These are phyloP conservation scores for Chrysochromulina tobinii DNA, from an alignment of 78 protist species.

Conservation along the genomic window DNA sequence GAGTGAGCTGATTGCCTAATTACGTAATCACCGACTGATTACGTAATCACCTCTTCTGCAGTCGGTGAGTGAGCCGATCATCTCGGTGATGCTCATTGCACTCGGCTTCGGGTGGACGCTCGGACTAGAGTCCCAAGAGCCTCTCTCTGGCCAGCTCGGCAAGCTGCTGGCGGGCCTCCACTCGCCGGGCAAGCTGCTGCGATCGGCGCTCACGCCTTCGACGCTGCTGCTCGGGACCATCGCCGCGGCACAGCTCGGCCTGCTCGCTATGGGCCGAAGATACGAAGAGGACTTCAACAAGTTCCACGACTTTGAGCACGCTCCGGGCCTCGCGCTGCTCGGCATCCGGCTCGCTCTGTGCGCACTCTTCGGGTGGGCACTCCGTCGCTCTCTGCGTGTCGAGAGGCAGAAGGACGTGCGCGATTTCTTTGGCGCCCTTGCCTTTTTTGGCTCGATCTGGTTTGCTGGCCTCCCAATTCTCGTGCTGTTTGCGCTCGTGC, in stretches of 20 bases:
- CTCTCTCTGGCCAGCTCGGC: not conserved
- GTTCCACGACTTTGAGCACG: conserved; percentile 26
- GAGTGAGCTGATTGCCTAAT: not conserved
- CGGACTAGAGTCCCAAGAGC: not conserved
- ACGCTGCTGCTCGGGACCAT: not conserved
- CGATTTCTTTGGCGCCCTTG: not conserved
- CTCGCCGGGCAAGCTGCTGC: not conserved
- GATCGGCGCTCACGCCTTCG: not conserved
- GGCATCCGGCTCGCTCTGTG: not conserved
- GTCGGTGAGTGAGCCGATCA: not conserved
- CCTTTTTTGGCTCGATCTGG: not conserved
- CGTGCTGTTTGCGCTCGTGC: not conserved
- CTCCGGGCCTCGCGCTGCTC: conserved; percentile 20
- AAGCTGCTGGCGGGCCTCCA: not conserved
- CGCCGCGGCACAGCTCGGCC: not conserved
- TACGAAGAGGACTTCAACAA: conserved; percentile 28
- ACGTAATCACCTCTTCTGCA: not conserved
- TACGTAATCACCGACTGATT: not conserved
- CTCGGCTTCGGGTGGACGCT: conserved; percentile 5
- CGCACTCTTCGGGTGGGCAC: conserved; percentile 8
- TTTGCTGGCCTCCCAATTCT: not conserved
- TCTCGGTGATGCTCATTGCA: conserved; percentile 10
- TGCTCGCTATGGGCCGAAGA: not conserved
- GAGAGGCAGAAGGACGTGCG: not conserved
- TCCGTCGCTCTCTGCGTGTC: not conserved